phyloP scores from a whole-genome alignment of 345 rosid species.

The Lagerstroemia speciosa region DNA sequence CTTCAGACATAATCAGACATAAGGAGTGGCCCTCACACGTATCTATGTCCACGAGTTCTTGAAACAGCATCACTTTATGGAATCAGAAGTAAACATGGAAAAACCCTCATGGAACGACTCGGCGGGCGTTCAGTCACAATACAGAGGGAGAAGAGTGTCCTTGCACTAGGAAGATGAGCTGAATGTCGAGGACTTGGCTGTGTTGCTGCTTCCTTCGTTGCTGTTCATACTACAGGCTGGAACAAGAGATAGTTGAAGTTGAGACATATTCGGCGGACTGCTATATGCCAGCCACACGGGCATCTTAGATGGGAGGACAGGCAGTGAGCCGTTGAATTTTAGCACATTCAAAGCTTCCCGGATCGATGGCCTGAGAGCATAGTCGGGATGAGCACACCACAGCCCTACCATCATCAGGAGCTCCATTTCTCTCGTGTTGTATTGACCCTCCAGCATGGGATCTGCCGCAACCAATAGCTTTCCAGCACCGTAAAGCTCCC shows the following conservation, averaged over 20 bases:
- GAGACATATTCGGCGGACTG: too few relatives aligned
- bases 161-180: too few relatives aligned
- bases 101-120: too few relatives aligned
- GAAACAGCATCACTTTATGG: too few relatives aligned
- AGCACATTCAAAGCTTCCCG: background rate
- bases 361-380: background rate
- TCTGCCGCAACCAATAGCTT: background rate
- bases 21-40: too few relatives aligned
- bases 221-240: background rate
- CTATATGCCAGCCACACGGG: background rate
- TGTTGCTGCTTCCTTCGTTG: too few relatives aligned
- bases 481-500: conserved; percentile 1
- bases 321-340: background rate
- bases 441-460: background rate
- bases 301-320: background rate
- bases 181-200: background rate
- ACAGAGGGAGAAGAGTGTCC: too few relatives aligned
- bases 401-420: conserved; percentile 8
- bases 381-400: conserved; percentile 1
- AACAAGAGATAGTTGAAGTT: background rate
- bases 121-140: too few relatives aligned
- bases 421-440: conserved; percentile 5
- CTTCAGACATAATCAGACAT: too few relatives aligned
- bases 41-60: too few relatives aligned
- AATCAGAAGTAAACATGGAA: too few relatives aligned